A percentile compares a stretch with the other conserved stretches of the same genome.
phyloP scores from a whole-genome alignment of 257 asterid genomes.

The Cynanchum wilfordii region DNA sequence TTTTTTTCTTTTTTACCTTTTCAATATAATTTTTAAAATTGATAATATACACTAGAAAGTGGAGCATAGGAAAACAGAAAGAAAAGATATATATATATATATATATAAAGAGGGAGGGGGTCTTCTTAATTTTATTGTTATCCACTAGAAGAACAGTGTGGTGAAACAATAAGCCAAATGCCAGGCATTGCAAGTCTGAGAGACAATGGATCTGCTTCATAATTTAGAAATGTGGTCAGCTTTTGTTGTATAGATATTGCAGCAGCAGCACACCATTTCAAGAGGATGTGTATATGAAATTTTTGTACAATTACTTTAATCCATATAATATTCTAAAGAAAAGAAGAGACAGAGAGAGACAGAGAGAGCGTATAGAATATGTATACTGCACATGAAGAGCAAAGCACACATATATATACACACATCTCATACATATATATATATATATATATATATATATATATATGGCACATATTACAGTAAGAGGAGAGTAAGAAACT shows the following conservation, averaged over 20 bases:
- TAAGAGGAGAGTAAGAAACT: not conserved
- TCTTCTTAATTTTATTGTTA: too few species aligned
- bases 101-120: too few species aligned
- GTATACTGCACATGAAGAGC: not conserved
- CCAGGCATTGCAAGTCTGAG: not conserved
- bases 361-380: not conserved
- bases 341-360: too few species aligned
- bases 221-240: not conserved
- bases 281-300: not conserved
- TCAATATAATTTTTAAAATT: too few species aligned
- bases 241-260: not conserved
- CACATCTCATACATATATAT: too few species aligned
- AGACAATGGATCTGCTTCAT: not conserved
- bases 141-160: not conserved
- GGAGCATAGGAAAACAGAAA: too few species aligned
- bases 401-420: too few species aligned
- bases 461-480: constrained; percentile 31
- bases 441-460: constrained; percentile 10
- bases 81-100: too few species aligned
- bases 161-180: not conserved
- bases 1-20: too few species aligned
- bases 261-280: not conserved
- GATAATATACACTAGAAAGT: too few species aligned
- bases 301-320: too few species aligned
- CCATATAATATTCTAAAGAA: too few species aligned